Conservation (phyloP, 495 filamentous ascomycete species). For the Hyaloscypha bicolor region DNA sequence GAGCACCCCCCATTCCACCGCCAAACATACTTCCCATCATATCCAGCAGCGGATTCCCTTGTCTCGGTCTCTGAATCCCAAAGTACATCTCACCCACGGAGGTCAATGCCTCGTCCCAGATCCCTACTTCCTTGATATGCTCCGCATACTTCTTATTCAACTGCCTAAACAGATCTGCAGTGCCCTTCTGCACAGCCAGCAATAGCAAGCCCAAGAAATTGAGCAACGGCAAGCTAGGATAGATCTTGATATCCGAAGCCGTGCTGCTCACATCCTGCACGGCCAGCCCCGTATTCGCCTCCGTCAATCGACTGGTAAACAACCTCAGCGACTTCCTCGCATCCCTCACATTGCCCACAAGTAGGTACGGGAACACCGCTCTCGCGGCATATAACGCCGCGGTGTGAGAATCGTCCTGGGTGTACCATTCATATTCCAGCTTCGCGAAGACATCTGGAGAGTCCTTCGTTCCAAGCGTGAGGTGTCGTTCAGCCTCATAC, state of each 20-base stretch:
- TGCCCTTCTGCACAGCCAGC: conserved; percentile 80
- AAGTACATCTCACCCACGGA: conserved; percentile 97
- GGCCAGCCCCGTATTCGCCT: conserved; percentile 66
- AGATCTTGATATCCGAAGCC: conserved; percentile 75
- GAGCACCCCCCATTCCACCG: conserved; percentile 53
- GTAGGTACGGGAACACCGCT: conserved; percentile 88
- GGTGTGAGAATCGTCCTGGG: conserved; percentile 81
- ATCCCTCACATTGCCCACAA: conserved; percentile 85
- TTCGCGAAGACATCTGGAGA: conserved; percentile 77
- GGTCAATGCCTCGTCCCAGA: conserved; percentile 83
- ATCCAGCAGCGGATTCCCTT: conserved; percentile 88
- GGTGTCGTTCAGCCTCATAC: conserved; percentile 91
- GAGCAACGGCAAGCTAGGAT: conserved; percentile 83
- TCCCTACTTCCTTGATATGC: conserved; percentile 69
- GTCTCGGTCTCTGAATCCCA: conserved; percentile 83
- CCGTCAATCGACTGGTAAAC: conserved; percentile 73
- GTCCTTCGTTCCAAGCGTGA: conserved; percentile 86
- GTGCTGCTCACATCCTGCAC: conserved; percentile 82
- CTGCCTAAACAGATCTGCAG: conserved; percentile 77
- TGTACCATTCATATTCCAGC: conserved; percentile 94
- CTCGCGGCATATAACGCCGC: conserved; percentile 88
- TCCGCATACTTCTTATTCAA: conserved; percentile 78
- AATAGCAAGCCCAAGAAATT: conserved; percentile 90
- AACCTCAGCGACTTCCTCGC: conserved; percentile 79
- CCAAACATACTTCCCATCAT: conserved; percentile 98